Evolutionary conservation across 768 basidiomycete species (phyloP).

Genomic region (Kondoa subrosea): DNA sequence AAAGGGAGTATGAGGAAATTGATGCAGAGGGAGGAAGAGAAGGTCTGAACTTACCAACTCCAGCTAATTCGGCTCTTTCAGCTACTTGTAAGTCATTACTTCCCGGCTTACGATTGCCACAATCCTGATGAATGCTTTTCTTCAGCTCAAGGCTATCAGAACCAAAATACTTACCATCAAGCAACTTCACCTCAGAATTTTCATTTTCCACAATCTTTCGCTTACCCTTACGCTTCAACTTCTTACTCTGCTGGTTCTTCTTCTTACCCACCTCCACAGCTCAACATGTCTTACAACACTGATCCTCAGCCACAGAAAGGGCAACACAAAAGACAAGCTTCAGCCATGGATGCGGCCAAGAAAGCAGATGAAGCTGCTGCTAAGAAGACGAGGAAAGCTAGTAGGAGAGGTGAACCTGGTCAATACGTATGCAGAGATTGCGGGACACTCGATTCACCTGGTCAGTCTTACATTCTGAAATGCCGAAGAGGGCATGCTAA

Average conservation of each 20-base stretch:
- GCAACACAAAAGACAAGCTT: neutral
- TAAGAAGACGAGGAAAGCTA: conserved; percentile 26
- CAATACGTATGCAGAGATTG: conserved; percentile 38
- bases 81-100: no score
- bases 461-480: neutral
- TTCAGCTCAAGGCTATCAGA: no score
- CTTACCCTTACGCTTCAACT: neutral
- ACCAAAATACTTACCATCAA: no score
- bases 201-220: neutral
- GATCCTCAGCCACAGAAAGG: conserved; percentile 1
- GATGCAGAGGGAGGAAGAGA: conserved; percentile 16
- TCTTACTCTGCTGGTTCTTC: neutral
- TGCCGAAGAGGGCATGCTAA: neutral
- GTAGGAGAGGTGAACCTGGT: conserved; percentile 22
- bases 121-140: no score
- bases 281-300: neutral
- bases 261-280: neutral
- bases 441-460: conserved; percentile 88
- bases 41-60: neutral
- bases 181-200: neutral
- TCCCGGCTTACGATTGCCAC: no score
- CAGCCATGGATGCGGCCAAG: neutral
- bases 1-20: conserved; percentile 25
- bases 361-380: conserved; percentile 6
- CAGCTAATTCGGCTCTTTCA: no score